Evolutionary conservation across 1,139 yeast species (phyloP).

Genomic region (Oligophagozyma castellii): DNA sequence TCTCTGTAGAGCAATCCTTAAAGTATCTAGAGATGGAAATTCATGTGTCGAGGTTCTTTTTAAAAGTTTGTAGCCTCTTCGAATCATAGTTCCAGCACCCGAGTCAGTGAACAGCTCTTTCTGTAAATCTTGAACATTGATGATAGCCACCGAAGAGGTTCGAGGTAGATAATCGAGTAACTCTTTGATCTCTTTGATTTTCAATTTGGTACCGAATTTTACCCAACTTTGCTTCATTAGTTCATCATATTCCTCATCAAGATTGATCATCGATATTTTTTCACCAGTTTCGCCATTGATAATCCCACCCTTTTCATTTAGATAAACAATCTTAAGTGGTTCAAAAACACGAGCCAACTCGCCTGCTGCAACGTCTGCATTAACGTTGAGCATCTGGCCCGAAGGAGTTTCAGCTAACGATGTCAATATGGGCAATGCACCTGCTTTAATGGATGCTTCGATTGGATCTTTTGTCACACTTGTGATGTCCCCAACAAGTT

Average conservation of each 20-base stretch:
- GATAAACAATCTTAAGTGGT: slow-evolving; percentile 89
- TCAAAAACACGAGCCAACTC: slow-evolving; percentile 93
- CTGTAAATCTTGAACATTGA: slow-evolving; percentile 87
- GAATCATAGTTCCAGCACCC: slow-evolving; percentile 96
- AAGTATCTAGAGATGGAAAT: slow-evolving; percentile 56
- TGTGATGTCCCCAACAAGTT: slow-evolving; percentile 81
- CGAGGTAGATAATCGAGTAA: slow-evolving; percentile 87
- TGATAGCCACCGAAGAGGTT: slow-evolving; percentile 94
- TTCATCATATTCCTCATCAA: slow-evolving; percentile 91
- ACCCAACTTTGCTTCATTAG: slow-evolving; percentile 94
- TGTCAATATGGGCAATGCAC: slow-evolving; percentile 91
- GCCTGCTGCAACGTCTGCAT: slow-evolving; percentile 98
- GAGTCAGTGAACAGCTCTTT: slow-evolving; percentile 96
- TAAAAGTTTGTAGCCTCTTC: slow-evolving; percentile 87
- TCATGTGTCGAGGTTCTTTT: slow-evolving; percentile 57
- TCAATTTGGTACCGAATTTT: slow-evolving; percentile 93
- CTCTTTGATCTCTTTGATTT: slow-evolving; percentile 92
- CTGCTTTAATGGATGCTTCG: slow-evolving; percentile 91
- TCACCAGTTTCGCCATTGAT: slow-evolving; percentile 87
- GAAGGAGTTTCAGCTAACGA: slow-evolving; percentile 92
- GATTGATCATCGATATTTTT: slow-evolving; percentile 75
- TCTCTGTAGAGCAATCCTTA: slow-evolving; percentile 63
- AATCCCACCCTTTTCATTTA: slow-evolving; percentile 96
- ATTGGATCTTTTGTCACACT: slow-evolving; percentile 82
- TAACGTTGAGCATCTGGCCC: slow-evolving; percentile 92